These are phyloP conservation scores for Lasiodiplodia sp. DNA, from an alignment of 2,329 filamentous ascomycete species.

Conservation along the genomic window DNA sequence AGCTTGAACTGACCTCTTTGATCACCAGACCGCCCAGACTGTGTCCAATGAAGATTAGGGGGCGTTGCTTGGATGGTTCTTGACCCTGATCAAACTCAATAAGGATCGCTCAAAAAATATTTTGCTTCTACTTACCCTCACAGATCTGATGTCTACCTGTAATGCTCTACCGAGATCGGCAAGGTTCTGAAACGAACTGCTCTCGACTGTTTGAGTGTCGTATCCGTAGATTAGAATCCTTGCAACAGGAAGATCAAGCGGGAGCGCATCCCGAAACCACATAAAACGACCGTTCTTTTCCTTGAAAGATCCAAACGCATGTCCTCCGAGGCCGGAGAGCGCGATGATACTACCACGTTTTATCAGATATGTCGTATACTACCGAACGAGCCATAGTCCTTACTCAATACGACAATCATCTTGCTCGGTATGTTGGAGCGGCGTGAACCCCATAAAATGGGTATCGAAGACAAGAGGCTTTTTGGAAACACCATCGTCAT, in stretches of 20 bases:
- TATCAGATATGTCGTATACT: neutral
- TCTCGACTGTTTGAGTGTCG: constrained; percentile 20
- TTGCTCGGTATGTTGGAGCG: constrained; percentile 11
- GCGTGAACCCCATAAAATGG: constrained; percentile 28
- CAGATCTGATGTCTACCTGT: neutral
- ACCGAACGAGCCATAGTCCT: neutral
- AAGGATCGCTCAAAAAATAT: no score
- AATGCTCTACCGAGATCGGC: neutral
- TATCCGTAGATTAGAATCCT: constrained; percentile 42
- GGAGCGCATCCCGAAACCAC: constrained; percentile 43
- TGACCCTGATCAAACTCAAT: neutral
- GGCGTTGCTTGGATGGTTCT: neutral
- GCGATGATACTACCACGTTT: constrained; percentile 29
- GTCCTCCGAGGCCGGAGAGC: constrained; percentile 36
- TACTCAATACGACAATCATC: neutral
- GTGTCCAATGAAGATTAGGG: neutral
- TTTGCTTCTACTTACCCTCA: neutral
- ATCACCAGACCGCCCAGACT: constrained; percentile 19
- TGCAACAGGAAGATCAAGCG: constrained; percentile 34
- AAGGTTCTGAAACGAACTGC: constrained; percentile 2
- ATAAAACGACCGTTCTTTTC: constrained; percentile 36
- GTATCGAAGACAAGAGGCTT: constrained; percentile 29
- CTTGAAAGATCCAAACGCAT: constrained; percentile 36
- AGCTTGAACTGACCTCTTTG: neutral
- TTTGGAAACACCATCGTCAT: no score